These are phyloP conservation scores for Tylopilus intermedius DNA, from an alignment of 768 basidiomycete species.

Conservation along the genomic window DNA sequence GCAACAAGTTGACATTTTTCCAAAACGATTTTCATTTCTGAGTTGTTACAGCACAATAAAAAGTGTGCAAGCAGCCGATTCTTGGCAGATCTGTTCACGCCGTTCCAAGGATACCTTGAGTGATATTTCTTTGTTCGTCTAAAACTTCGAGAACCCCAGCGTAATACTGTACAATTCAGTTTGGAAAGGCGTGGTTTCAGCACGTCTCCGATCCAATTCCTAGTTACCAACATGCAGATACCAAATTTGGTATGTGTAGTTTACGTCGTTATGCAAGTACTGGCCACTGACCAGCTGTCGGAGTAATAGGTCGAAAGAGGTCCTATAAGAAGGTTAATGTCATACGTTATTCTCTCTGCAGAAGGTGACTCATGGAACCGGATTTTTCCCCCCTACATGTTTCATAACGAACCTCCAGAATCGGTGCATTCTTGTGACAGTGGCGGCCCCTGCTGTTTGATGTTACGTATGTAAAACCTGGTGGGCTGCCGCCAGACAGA, in stretches of 20 bases:
- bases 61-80: not conserved
- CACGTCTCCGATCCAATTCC: not conserved
- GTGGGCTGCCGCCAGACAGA: not conserved
- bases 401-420: too few relatives aligned
- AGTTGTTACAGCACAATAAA: not conserved
- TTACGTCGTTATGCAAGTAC: not conserved
- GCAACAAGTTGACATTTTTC: not conserved
- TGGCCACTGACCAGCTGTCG: too few relatives aligned
- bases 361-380: too few relatives aligned
- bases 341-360: too few relatives aligned
- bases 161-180: not conserved
- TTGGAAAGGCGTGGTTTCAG: not conserved
- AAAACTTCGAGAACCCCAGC: not conserved
- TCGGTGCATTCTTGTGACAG: too few relatives aligned
- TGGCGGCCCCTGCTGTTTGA: too few relatives aligned
- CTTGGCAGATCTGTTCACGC: not conserved
- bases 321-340: too few relatives aligned
- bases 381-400: too few relatives aligned
- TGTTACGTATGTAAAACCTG: too few relatives aligned
- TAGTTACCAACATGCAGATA: constrained; percentile 2
- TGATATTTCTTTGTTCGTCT: not conserved
- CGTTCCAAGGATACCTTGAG: not conserved
- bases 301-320: too few relatives aligned
- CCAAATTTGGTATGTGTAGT: constrained; percentile 25
- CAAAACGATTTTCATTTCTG: not conserved